A percentile compares a stretch with the other conserved stretches of the same genome.
These are phyloP conservation scores for Diaporthe citrichinensis DNA, from an alignment of 2,329 filamentous ascomycete species.

Conservation along the genomic window DNA sequence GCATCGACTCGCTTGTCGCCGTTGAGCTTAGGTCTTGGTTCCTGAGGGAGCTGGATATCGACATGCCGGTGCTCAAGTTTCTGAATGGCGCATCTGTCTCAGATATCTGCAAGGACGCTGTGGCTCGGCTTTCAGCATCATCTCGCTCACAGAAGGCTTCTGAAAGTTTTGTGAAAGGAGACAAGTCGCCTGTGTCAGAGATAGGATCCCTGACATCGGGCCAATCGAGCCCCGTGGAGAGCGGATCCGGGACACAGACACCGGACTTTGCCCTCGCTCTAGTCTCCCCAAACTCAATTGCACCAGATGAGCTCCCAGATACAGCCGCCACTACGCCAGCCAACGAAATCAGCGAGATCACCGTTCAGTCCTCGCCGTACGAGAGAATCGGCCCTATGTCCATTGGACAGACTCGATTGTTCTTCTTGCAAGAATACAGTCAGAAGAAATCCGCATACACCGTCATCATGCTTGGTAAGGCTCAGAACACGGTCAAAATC, in stretches of 20 bases:
- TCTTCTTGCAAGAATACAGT: neutral
- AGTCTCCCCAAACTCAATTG: neutral
- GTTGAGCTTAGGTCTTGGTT: conserved; percentile 60
- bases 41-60: conserved; percentile 54
- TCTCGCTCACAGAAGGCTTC: neutral
- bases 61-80: conserved; percentile 58
- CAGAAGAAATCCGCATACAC: neutral
- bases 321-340: neutral
- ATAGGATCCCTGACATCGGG: accelerated
- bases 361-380: neutral
- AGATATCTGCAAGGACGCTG: conserved; percentile 22
- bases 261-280: no score
- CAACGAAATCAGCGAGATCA: neutral
- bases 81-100: neutral
- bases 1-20: conserved; percentile 48
- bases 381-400: neutral
- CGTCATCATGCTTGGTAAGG: neutral
- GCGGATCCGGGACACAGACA: neutral
- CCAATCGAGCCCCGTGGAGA: neutral
- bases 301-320: neutral
- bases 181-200: neutral
- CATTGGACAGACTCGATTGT: neutral
- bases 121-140: neutral
- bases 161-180: neutral
- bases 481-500: neutral